Evolutionary conservation across 331 rosid species (phyloP).

Genomic region (Malus hybrid): DNA sequence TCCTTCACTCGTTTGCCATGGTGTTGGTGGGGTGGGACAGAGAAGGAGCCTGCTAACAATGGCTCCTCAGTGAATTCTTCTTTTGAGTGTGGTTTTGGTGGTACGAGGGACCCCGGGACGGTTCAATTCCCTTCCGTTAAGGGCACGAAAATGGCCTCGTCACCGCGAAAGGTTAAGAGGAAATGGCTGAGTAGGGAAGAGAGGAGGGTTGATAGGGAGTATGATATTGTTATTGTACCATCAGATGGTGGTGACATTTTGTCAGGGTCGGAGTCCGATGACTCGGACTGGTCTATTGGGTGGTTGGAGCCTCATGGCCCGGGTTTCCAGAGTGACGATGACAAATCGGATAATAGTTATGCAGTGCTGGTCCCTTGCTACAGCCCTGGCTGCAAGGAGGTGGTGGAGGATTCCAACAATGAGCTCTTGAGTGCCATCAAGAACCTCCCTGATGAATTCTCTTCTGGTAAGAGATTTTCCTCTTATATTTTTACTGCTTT

Average conservation of each 20-base stretch:
- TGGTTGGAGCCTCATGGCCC: slow-evolving; percentile 93
- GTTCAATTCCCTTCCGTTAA: slow-evolving; percentile 49
- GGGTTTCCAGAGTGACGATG: slow-evolving; percentile 54
- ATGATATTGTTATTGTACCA: slow-evolving; percentile 76
- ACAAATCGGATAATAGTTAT: slow-evolving; percentile 57
- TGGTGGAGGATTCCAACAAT: slow-evolving; percentile 44
- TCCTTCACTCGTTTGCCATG: slow-evolving; percentile 64
- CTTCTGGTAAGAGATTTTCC: slow-evolving; percentile 52
- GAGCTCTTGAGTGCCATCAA: slow-evolving; percentile 68
- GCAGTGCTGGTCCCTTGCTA: slow-evolving; percentile 92
- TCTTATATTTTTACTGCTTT: neutral
- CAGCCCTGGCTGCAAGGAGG: slow-evolving; percentile 63
- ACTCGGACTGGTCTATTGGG: slow-evolving; percentile 87
- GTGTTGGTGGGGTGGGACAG: slow-evolving; percentile 77
- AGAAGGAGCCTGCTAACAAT: slow-evolving; percentile 48
- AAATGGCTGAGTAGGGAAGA: slow-evolving; percentile 77
- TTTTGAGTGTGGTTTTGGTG: slow-evolving; percentile 47
- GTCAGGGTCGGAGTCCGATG: slow-evolving; percentile 79
- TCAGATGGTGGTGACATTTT: slow-evolving; percentile 70
- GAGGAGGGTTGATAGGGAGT: slow-evolving; percentile 65
- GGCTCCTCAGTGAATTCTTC: slow-evolving; percentile 45
- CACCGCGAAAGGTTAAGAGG: slow-evolving; percentile 43
- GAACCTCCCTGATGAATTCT: slow-evolving; percentile 58
- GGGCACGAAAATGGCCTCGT: slow-evolving; percentile 47
- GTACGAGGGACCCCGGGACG: slow-evolving; percentile 49